Base-by-base conservation (phyloP, 352 stramenopile genomes). In the Globisporangium cederbergense region DNA sequence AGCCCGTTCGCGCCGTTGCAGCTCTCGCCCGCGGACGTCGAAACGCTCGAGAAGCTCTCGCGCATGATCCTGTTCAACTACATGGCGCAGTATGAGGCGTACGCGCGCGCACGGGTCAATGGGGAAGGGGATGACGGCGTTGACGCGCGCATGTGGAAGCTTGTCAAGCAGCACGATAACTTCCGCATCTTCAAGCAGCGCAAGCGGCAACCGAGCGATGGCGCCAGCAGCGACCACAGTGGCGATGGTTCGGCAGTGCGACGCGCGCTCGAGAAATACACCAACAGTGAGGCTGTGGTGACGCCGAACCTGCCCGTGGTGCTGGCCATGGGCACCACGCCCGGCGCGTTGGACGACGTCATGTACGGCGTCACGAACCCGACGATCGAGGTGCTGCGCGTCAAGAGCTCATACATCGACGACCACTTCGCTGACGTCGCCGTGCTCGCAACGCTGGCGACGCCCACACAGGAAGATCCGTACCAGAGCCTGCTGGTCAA, bases 361-460 rank as follows among this genome's bases (percentile, higher is more conserved):
- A 77, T 79, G 70, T 77, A 75, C n/a, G 70, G 70, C 20, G 61
- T 75, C 0, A 46, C 74, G 47, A 74, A 62, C 18, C 66, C 72
- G 22, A 74, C 72, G 0, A 56, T 68, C 0, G 66, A 76, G 51
- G 65, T 68, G n/a, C 74, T 76, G 66, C 63, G 68, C 18, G 70
- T 60, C 22, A 62, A 56, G 16, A 42, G 52, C 5, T 20, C 52
- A 11, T 71, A 71, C 49, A 34, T 64, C 18, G 20, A 25, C 10
- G 60, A 69, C 60, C 10, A 59, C 13, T 38, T 60, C 32, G 8
- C 3, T 8, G 46, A 64, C 57, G 51, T 18, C 9, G 54, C 38
- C 4, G 62, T 67, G 22, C 34, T 67, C 1, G 18, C 34, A 34
- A 64, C 58, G 0, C 30, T 64, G 11, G 45, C 47, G 20, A 34